Base-by-base conservation (phyloP, 2,329 filamentous ascomycete species). In the Fusarium cyanostomum region DNA sequence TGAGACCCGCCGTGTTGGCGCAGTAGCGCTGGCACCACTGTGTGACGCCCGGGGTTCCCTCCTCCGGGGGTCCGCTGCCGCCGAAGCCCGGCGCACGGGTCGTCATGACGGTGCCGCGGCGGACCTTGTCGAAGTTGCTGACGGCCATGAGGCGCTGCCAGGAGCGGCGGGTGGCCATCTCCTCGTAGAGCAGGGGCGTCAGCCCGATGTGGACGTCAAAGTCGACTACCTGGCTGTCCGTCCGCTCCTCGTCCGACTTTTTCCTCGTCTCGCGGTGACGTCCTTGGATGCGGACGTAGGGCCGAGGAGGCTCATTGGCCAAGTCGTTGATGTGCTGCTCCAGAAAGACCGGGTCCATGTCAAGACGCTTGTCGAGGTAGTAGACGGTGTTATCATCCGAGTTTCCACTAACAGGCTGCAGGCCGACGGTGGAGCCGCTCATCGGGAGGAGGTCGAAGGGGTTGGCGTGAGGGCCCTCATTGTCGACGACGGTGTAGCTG, bases 1-100 rank as follows among this genome's bases (percentile, higher is more conserved):
- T 89, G 30, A 92, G 78, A 8, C 78, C 78, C 1, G 85, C 80
- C 18, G 79, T 77, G 63, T 83, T 86, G 3, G 83, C 83, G 68
- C 86, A 88, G 75, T 86, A 94, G 34, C 83, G 82, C 56, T 89
- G 84, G 67, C 89, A 92, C 90, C 90, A 93, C 56, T 88, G 83
- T 8, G 71, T 59, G 38, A 77, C 68, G n/a, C 65, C 59, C 1
- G 75, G 74, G 4, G 64, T 69, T 16, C 74, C 74, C n/a, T 68
- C 67, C 41, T 77, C 75, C 7, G 71, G 67, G 4, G 50, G 51
- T 15, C 62, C 58, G 18, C 71, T 68, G 7, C 67, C 62, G 56
- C 74, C 73, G 37, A 80, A 75, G n/a, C 76, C 77, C 1, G 83
- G 82, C 0, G 81, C 86, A 5, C 82, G 76, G 6, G 77, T 81